Evolutionary conservation across 208 protist genomes (phyloP), one percentile per base, ranked within the genome.

Genomic region (Wallacemonas sp.): DNA sequence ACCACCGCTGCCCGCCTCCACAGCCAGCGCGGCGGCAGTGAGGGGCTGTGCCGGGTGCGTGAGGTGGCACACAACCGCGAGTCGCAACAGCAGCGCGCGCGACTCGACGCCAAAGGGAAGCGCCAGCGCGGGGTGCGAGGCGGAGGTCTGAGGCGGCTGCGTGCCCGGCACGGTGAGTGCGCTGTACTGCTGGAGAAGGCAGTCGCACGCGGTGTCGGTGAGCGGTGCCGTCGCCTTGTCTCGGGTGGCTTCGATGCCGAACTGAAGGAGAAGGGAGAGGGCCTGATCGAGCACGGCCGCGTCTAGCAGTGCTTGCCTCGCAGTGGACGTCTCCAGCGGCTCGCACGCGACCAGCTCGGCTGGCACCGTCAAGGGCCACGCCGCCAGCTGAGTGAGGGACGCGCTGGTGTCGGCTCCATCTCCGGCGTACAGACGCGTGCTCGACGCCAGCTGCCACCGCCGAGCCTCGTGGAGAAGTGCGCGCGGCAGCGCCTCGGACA

Each of bases 41-140:
- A 32, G 38, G 2, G 66, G n/a, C 42, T 5, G 7, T 14, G 26
- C 29, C 5, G 18, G 48, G 48, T 32, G 26, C 48, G 48, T 55
- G 20, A 55, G 10, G 10, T 29, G 31, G 20, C 8, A 20, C 11
- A 59, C 31, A 8, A 41, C 32, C 0, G 32, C 31, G 18, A 59
- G 52, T 5, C 52, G 52, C 52, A 59, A 39, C 52, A 59, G 32
- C n/a, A 59, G 52, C 4, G 31, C 31, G 16, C 32, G 52, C 12
- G 52, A 59, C 29, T 59, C 52, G 20, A 25, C 4, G 3, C 52
- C 52, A 39, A 59, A 59, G 7, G 52, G 52, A 8, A 59, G 52
- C 11, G 52, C 16, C 0, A 36, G 0, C 48, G 26, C 42, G 42
- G n/a, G 8, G 42, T 23, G n/a, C 5, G 42, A 48, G 42, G 42